Evolutionary conservation across 2,329 filamentous ascomycete species (phyloP).

Genomic region (Clarireedia hainanense): DNA sequence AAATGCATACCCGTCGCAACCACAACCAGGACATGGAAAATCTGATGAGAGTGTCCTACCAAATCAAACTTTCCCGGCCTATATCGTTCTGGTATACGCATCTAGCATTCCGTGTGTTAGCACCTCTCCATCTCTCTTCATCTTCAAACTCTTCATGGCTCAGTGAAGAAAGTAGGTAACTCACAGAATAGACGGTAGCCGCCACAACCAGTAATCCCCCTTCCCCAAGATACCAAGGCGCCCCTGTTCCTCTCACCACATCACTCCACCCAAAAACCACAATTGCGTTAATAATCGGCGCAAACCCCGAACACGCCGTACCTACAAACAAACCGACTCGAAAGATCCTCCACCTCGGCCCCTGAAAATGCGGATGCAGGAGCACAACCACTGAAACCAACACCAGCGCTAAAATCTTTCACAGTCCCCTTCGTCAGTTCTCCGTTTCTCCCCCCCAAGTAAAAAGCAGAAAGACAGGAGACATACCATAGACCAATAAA

Average conservation of each 20-base stretch:
- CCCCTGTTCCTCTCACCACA: slow-evolving; percentile 7
- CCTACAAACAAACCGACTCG: slow-evolving; percentile 1
- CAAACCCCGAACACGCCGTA: not conserved
- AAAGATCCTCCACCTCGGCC: not conserved
- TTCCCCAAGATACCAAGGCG: slow-evolving; percentile 16
- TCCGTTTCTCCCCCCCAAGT: not conserved
- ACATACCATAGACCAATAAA: slow-evolving; percentile 7
- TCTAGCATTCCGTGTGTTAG: not conserved
- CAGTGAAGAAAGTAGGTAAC: not conserved
- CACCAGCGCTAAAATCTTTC: not conserved
- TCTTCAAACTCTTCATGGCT: too few species aligned
- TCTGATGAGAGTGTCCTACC: slow-evolving; percentile 18
- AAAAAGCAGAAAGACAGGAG: not conserved
- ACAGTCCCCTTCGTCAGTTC: not conserved
- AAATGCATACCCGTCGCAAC: slow-evolving; percentile 11
- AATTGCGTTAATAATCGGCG: slow-evolving; percentile 6
- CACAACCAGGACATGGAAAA: slow-evolving; percentile 20
- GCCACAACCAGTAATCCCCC: slow-evolving; percentile 12
- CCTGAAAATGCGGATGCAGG: slow-evolving; percentile 5
- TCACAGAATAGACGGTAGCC: slow-evolving; percentile 5
- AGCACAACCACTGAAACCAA: not conserved
- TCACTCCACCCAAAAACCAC: slow-evolving; percentile 5
- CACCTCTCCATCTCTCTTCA: not conserved
- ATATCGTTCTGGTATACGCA: slow-evolving; percentile 15
- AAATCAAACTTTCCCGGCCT: slow-evolving; percentile 20